Evolutionary conservation across 2,329 filamentous ascomycete genomes (phyloP).

Genomic region (Alternaria sp.): DNA sequence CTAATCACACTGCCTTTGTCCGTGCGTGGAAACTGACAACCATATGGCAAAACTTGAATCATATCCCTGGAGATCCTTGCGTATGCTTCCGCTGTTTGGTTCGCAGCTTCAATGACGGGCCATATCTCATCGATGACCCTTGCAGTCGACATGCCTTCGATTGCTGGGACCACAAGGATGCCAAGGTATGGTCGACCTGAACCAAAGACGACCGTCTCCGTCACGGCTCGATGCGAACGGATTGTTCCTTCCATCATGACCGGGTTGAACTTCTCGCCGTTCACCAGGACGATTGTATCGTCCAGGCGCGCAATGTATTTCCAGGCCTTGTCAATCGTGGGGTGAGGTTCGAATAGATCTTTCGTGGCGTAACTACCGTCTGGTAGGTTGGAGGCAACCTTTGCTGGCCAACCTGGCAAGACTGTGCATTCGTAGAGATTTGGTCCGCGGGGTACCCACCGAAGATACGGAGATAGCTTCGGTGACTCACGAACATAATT

Average conservation of each 20-base stretch:
- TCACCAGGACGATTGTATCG: slow-evolving; percentile 57
- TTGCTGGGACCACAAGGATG: slow-evolving; percentile 61
- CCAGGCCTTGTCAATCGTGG: slow-evolving; percentile 55
- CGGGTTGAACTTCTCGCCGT: slow-evolving; percentile 61
- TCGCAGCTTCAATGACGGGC: slow-evolving; percentile 61
- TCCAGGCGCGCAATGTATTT: slow-evolving; percentile 58
- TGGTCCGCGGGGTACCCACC: slow-evolving; percentile 49
- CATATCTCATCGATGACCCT: slow-evolving; percentile 55
- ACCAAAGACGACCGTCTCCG: slow-evolving; percentile 67
- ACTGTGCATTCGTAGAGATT: slow-evolving; percentile 54
- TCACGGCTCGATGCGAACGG: slow-evolving; percentile 60
- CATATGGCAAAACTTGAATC: slow-evolving; percentile 58
- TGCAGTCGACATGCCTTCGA: background rate
- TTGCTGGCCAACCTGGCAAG: slow-evolving; percentile 47
- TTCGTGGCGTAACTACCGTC: slow-evolving; percentile 39
- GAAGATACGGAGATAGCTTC: slow-evolving; percentile 54
- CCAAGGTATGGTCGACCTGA: slow-evolving; percentile 62
- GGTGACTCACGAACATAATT: slow-evolving; percentile 62
- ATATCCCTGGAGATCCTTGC: slow-evolving; percentile 63
- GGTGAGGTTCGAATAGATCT: slow-evolving; percentile 58
- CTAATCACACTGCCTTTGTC: slow-evolving; percentile 67
- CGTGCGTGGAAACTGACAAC: slow-evolving; percentile 60
- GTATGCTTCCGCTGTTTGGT: slow-evolving; percentile 60
- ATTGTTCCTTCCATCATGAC: slow-evolving; percentile 63
- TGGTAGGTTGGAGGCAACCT: slow-evolving; percentile 30